phyloP scores from a whole-genome alignment of 257 asterid genomes.

The Solanum sparsipilum region DNA sequence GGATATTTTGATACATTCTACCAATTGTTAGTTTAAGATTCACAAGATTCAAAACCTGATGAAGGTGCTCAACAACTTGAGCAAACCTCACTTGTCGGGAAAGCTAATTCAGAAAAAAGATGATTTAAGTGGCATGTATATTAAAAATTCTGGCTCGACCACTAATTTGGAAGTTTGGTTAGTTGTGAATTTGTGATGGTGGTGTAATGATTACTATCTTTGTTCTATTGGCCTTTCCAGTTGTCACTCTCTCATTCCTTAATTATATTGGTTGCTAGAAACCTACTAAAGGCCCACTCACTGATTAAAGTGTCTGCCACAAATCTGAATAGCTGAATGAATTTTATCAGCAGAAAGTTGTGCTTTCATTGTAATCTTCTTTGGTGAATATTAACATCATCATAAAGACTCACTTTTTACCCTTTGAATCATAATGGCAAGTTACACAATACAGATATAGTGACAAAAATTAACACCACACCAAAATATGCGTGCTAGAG shows the following conservation, averaged over 20 bases:
- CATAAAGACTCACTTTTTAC: conserved; percentile 3
- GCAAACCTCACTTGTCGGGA: not conserved
- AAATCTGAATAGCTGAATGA: conserved; percentile 13
- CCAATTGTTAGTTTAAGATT: not conserved
- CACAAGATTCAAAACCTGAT: not conserved
- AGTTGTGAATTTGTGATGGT: not conserved
- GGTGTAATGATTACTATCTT: conserved; percentile 22
- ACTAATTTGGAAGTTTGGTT: not conserved
- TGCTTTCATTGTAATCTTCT: not conserved
- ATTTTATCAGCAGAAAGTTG: not conserved
- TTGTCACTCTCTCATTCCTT: conserved; percentile 15
- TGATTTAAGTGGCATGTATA: not conserved
- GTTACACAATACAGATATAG: not conserved
- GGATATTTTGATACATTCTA: no score
- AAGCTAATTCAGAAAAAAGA: not conserved
- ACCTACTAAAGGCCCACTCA: conserved; percentile 21
- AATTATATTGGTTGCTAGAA: conserved; percentile 6
- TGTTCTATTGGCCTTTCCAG: conserved; percentile 18
- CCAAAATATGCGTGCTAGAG: not conserved
- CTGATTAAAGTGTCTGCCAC: conserved; percentile 31
- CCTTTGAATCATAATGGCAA: not conserved
- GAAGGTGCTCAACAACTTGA: not conserved
- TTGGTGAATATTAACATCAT: not conserved
- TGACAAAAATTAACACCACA: not conserved
- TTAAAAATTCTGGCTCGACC: not conserved